Base-by-base conservation (phyloP, 1,284 basidiomycete genomes). In the Sanghuangporus baumii region DNA sequence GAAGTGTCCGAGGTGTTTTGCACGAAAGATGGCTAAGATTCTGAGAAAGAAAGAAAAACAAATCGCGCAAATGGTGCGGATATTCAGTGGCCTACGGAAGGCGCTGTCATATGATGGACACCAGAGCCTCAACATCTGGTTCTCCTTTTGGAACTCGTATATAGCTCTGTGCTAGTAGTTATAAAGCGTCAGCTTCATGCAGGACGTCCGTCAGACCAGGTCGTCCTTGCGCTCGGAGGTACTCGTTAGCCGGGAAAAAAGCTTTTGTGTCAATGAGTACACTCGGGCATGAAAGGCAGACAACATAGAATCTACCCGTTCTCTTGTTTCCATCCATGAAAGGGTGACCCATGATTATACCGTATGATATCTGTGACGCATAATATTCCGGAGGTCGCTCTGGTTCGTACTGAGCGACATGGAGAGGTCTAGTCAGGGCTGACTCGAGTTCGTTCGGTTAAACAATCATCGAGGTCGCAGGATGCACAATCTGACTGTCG, bases 361-460 rank as follows among this genome's bases (percentile, higher is more conserved):
- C 71, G 40, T 67, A 71, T 0, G 71, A 67, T 4, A 72, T 63
- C 8, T 68, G 69, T 3, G 71, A 70, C 1, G 71, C 70, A 36
- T 71, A 65, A 50, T 71, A 69, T 31, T 69, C 37, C 1, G 70
- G 65, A 1, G 59, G 59, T 14, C 63, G 67, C 12, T 74, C 59
- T 11, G 75, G 75, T 62, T 75, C 73, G 61, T 76, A 75, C 20
- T 65, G 54, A 3, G 73, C 61, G 0, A 71, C 66, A 40, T 74
- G 67, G 47, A 75, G 48, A 7, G 75, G 74, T 9, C 74, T 69
- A 34, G 69, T 68, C n/a, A 77, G 64, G 1, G 74, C 70, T 9
- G 75, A 75, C 52, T 71, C 65, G 6, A 76, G 69, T 65, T 76
- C 74, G 60, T 75, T 73, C 2, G 74, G 73, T 57, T 76, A 76